These are phyloP conservation scores for Tagetes patula DNA, from an alignment of 129 eudicot species.

Conservation along the genomic window DNA sequence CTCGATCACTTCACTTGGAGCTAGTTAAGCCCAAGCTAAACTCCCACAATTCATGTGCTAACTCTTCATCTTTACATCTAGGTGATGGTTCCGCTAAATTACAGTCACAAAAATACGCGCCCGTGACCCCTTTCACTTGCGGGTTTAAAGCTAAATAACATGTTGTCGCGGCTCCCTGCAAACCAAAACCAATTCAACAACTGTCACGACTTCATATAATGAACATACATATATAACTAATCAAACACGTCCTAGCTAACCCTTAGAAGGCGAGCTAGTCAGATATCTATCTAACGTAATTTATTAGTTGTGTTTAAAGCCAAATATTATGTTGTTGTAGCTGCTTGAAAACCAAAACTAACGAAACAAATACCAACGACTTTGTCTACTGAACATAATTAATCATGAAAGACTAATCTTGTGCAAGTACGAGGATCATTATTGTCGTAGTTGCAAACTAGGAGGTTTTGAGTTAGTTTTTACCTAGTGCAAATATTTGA, in stretches of 20 bases:
- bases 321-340: too few species aligned
- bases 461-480: too few species aligned
- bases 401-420: too few species aligned
- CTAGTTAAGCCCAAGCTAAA: slow-evolving; percentile 27
- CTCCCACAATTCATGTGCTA: slow-evolving; percentile 33
- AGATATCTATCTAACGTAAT: too few species aligned
- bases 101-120: slow-evolving; percentile 27
- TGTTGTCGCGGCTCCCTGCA: slow-evolving; percentile 32
- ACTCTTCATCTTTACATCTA: slow-evolving; percentile 18
- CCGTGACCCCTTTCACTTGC: slow-evolving; percentile 24
- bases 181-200: not conserved
- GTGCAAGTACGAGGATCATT: too few species aligned
- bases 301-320: too few species aligned
- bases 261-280: too few species aligned
- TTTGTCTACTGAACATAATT: not conserved
- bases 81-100: slow-evolving; percentile 25
- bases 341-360: not conserved
- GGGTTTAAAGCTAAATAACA: slow-evolving; percentile 30
- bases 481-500: too few species aligned
- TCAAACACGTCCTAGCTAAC: too few species aligned
- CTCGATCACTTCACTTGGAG: slow-evolving; percentile 6
- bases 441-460: too few species aligned
- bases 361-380: not conserved
- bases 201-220: too few species aligned
- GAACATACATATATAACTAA: too few species aligned